phyloP scores from a whole-genome alignment of 331 rosid genomes.

The Phaseolus coccineus region DNA sequence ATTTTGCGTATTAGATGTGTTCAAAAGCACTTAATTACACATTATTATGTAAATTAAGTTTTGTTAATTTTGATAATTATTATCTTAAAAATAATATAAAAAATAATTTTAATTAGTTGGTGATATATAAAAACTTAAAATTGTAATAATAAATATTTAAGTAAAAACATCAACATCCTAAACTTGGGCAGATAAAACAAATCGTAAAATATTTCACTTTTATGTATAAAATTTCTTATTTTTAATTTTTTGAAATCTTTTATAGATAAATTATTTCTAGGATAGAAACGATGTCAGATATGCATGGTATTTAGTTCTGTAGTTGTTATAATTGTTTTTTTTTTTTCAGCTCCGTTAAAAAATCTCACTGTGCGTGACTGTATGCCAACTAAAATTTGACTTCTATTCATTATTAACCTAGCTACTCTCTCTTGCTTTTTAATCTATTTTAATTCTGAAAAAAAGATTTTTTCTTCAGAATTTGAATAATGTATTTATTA shows the following conservation, averaged over 20 bases:
- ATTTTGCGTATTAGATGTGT: too few relatives aligned
- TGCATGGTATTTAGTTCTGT: background rate
- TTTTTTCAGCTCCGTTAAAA: background rate
- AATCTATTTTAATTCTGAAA: too few relatives aligned
- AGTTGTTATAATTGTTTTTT: background rate
- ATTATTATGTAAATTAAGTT: too few relatives aligned
- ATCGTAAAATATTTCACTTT: background rate
- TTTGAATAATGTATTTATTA: too few relatives aligned
- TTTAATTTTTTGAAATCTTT: background rate
- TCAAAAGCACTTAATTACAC: too few relatives aligned
- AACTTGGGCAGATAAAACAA: background rate
- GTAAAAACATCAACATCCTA: background rate
- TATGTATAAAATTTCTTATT: background rate
- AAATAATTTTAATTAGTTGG: background rate
- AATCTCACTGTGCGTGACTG: background rate
- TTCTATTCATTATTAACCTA: background rate
- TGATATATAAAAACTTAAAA: background rate
- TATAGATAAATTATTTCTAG: background rate
- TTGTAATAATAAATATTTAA: background rate
- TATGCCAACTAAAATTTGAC: conserved; percentile 4
- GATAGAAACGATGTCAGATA: background rate
- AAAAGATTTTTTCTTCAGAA: too few relatives aligned
- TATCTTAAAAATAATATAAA: too few relatives aligned
- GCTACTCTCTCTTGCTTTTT: too few relatives aligned
- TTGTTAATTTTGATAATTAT: too few relatives aligned